Evolutionary conservation across 1,284 basidiomycete species (phyloP), one percentile per base, ranked within the genome.

Genomic region (Cutaneotrichosporon dermatis): DNA sequence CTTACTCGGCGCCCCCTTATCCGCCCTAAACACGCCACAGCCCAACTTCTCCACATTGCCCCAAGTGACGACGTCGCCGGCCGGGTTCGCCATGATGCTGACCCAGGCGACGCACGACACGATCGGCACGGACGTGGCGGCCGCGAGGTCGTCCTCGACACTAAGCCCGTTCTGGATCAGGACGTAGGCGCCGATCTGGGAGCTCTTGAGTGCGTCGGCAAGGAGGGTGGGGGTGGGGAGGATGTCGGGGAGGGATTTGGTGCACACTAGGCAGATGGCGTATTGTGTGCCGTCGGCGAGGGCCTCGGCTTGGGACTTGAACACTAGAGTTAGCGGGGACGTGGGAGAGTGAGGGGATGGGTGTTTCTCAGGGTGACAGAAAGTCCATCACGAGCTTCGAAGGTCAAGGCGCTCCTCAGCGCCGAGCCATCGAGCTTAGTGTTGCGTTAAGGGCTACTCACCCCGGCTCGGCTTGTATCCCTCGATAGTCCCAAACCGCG

Each of bases 231-330:
- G 77, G 4, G 85, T 88, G 11, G 81, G 82, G 2, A 77, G 69
- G 15, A 88, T 72, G 66, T 91, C 89, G 0, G 89, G 89, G 3
- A 90, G 76, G 4, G 85, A 84, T 70, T 91, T 91, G 2, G 87
- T 88, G 2, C 85, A 82, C 55, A 90, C 75, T 10, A 90, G 73
- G 11, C 89, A 85, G 69, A 86, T 84, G 40, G 83, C 81, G 71
- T 89, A 90, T 1, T 79, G 66, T 43, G 79, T 74, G 44, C 88
- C 86, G 52, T 65, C 63, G 1, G 58, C 65, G 6, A 83, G 78
- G 1, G 88, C 86, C 12, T 85, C 82, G 1, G 76, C 73, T 35
- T 89, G 80, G 1, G 83, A 83, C 34, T 76, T 80, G 66, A 84
- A 83, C 25, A 88, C 88, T 85, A 53, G 25, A 5, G 10, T 53